phyloP scores from a whole-genome alignment of 2,329 filamentous ascomycete genomes.

The Septoria linicola region DNA sequence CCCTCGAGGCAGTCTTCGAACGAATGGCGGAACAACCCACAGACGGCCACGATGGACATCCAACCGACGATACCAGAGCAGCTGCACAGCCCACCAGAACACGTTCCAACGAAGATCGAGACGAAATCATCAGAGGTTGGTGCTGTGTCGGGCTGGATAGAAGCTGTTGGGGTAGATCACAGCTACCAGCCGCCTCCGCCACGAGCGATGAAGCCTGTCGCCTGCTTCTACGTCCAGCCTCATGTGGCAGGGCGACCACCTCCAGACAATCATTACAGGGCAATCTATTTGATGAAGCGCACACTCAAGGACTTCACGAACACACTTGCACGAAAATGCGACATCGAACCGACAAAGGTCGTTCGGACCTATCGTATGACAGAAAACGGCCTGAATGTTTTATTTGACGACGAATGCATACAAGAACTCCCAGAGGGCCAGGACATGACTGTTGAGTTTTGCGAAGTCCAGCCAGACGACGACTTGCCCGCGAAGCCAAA shows the following conservation, averaged over 20 bases:
- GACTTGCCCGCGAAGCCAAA: slow-evolving; percentile 44
- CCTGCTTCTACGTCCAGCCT: slow-evolving; percentile 81
- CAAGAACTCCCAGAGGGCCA: slow-evolving; percentile 82
- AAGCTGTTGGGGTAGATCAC: slow-evolving; percentile 85
- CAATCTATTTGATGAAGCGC: slow-evolving; percentile 79
- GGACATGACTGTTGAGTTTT: slow-evolving; percentile 73
- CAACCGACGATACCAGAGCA: slow-evolving; percentile 45
- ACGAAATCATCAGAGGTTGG: slow-evolving; percentile 60
- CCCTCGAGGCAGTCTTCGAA: slow-evolving; percentile 48
- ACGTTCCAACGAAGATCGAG: slow-evolving; percentile 56
- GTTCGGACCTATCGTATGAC: slow-evolving; percentile 70
- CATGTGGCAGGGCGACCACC: slow-evolving; percentile 50
- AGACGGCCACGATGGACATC: slow-evolving; percentile 53
- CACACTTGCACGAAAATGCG: slow-evolving; percentile 75
- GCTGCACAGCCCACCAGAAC: slow-evolving; percentile 48
- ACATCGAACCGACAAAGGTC: slow-evolving; percentile 70
- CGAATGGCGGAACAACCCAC: slow-evolving; percentile 53
- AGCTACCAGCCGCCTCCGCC: slow-evolving; percentile 78
- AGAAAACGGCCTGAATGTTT: slow-evolving; percentile 72
- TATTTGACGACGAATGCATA: slow-evolving; percentile 88
- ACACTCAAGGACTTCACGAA: slow-evolving; percentile 71
- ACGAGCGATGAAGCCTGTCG: slow-evolving; percentile 69
- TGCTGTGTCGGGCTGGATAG: slow-evolving; percentile 77
- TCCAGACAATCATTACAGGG: slow-evolving; percentile 69
- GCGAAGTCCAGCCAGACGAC: slow-evolving; percentile 57